phyloP scores from a whole-genome alignment of 768 basidiomycete species.

The Pisolithus tinctorius region DNA sequence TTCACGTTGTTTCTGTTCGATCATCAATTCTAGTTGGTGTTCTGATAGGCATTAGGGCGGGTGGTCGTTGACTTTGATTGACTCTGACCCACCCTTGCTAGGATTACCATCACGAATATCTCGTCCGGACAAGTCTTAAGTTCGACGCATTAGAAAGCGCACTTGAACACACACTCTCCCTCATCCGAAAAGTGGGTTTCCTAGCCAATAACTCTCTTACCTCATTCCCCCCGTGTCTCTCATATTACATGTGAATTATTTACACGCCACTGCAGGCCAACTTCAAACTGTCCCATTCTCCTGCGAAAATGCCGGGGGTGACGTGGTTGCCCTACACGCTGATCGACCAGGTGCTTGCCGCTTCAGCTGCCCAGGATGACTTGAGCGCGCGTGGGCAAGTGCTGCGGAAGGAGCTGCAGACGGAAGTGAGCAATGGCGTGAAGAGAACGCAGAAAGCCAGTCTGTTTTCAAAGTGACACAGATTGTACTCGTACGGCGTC shows the following conservation, averaged over 20 bases:
- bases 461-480: constrained; percentile 25
- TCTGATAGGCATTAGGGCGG: neutral
- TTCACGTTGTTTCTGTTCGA: neutral
- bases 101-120: constrained; percentile 75
- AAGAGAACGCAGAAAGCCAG: constrained; percentile 65
- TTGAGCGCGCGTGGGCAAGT: constrained; percentile 36
- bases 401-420: constrained; percentile 46
- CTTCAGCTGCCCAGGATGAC: constrained; percentile 48
- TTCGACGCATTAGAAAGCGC: constrained; percentile 78
- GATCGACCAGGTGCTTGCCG: constrained; percentile 74
- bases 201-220: constrained; percentile 6
- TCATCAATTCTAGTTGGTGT: neutral
- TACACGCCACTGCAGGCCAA: constrained; percentile 38
- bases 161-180: constrained; percentile 59
- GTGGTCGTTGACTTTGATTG: neutral
- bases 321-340: constrained; percentile 83
- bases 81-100: constrained; percentile 16
- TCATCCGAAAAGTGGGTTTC: constrained; percentile 63
- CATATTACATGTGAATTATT: neutral
- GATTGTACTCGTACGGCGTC: neutral
- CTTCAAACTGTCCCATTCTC: constrained; percentile 42
- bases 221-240: constrained; percentile 6
- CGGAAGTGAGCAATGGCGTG: constrained; percentile 55
- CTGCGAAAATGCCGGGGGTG: constrained; percentile 47
- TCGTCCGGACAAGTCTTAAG: constrained; percentile 71